These are phyloP conservation scores for Coniochaeta sp. DNA, from an alignment of 2,329 filamentous ascomycete genomes.

Conservation along the genomic window DNA sequence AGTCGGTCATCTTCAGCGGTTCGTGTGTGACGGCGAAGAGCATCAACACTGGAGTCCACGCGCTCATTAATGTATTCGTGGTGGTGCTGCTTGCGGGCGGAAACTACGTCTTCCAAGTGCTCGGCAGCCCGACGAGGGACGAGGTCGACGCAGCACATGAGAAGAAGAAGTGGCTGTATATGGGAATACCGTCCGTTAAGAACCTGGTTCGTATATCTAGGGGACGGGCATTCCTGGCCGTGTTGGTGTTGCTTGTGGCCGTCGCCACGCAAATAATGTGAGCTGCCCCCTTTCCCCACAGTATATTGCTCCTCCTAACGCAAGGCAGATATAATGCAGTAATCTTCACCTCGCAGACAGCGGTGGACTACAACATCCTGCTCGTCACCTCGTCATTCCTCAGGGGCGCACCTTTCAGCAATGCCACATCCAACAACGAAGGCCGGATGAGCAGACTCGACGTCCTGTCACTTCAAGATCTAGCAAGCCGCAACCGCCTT, in stretches of 20 bases:
- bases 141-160: slow-evolving; percentile 41
- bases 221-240: slow-evolving; percentile 30
- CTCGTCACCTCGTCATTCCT: slow-evolving; percentile 29
- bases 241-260: slow-evolving; percentile 32
- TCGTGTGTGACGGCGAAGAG: slow-evolving; percentile 27
- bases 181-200: slow-evolving; percentile 45
- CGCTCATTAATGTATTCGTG: slow-evolving; percentile 34
- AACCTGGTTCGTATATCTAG: slow-evolving; percentile 38
- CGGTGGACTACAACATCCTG: slow-evolving; percentile 23
- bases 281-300: slow-evolving; percentile 12
- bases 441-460: slow-evolving; percentile 25
- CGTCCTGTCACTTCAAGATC: slow-evolving; percentile 27
- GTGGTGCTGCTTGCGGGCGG: slow-evolving; percentile 38
- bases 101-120: slow-evolving; percentile 48
- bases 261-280: slow-evolving; percentile 43
- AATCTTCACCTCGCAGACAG: slow-evolving; percentile 34
- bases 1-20: slow-evolving; percentile 30
- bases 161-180: slow-evolving; percentile 41
- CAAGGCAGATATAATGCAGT: slow-evolving; percentile 41
- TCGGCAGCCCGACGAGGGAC: slow-evolving; percentile 43
- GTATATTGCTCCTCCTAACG: background rate
- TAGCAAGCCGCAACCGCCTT: slow-evolving; percentile 20
- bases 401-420: slow-evolving; percentile 28
- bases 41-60: slow-evolving; percentile 35
- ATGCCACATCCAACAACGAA: slow-evolving; percentile 24